These are phyloP conservation scores for Coprinopsis marcescibilis DNA, from an alignment of 768 basidiomycete species.

Conservation along the genomic window DNA sequence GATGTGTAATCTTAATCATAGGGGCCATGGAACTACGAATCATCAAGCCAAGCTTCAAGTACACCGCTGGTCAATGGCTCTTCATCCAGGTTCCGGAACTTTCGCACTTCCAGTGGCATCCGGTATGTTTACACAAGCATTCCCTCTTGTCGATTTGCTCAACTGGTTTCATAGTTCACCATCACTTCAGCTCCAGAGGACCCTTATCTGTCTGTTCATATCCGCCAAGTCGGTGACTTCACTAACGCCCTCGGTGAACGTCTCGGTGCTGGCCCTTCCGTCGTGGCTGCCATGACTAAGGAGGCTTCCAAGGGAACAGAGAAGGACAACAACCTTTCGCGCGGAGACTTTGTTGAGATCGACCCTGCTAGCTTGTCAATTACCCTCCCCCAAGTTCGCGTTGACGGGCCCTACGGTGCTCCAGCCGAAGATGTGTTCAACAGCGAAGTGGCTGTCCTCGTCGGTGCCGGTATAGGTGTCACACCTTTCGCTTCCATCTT, in stretches of 20 bases:
- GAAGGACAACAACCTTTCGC: slow-evolving; percentile 48
- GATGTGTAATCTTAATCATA: too few species aligned
- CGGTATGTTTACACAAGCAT: slow-evolving; percentile 48
- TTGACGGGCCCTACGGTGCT: slow-evolving; percentile 92
- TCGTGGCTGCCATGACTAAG: slow-evolving; percentile 73
- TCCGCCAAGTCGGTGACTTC: slow-evolving; percentile 91
- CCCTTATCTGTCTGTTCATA: slow-evolving; percentile 86
- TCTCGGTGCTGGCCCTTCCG: slow-evolving; percentile 73
- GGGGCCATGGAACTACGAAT: slow-evolving; percentile 94
- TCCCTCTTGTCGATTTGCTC: slow-evolving; percentile 9
- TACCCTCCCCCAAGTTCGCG: slow-evolving; percentile 62
- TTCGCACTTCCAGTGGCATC: slow-evolving; percentile 87
- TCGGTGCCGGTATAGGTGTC: slow-evolving; percentile 94
- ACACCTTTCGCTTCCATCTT: slow-evolving; percentile 94
- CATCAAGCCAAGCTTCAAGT: slow-evolving; percentile 86
- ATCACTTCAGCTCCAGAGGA: slow-evolving; percentile 95
- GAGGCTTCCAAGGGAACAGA: slow-evolving; percentile 74
- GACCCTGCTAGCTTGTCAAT: slow-evolving; percentile 43
- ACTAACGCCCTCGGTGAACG: slow-evolving; percentile 80
- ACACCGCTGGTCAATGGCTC: slow-evolving; percentile 88
- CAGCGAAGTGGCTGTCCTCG: slow-evolving; percentile 81
- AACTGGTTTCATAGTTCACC: slow-evolving; percentile 57
- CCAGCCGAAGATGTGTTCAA: slow-evolving; percentile 89
- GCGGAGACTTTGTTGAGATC: slow-evolving; percentile 81
- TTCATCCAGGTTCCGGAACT: slow-evolving; percentile 87